Conservation (phyloP, 768 basidiomycete species). For the Boletus pseudo-olivaceus region DNA sequence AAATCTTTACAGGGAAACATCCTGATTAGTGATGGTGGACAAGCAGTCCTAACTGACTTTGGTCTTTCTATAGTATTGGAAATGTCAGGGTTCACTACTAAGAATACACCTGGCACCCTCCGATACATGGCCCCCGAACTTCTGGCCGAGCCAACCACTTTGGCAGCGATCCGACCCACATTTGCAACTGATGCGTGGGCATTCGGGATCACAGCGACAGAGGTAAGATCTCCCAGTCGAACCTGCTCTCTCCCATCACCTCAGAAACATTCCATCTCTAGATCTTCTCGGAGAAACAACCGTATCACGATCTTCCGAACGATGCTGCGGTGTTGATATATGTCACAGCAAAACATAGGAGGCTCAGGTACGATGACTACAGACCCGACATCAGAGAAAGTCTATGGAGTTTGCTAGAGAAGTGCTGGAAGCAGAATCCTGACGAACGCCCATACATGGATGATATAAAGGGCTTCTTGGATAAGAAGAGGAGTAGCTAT, state of each 20-base stretch:
- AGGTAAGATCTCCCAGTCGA: constrained; percentile 20
- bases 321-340: constrained; percentile 20
- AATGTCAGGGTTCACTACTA: constrained; percentile 35
- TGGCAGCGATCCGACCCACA: constrained; percentile 21
- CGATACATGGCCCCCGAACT: constrained; percentile 42
- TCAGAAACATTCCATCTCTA: background rate
- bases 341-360: constrained; percentile 9
- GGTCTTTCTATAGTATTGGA: constrained; percentile 39
- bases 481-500: constrained; percentile 19
- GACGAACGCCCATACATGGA: constrained; percentile 13
- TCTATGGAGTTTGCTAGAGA: constrained; percentile 17
- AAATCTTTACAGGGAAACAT: constrained; percentile 33
- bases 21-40: constrained; percentile 30
- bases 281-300: constrained; percentile 24
- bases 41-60: constrained; percentile 37
- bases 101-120: constrained; percentile 32
- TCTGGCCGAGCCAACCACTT: constrained; percentile 14
- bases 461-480: constrained; percentile 13
- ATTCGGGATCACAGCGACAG: constrained; percentile 34
- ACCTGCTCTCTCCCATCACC: background rate
- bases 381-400: constrained; percentile 14
- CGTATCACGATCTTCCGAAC: constrained; percentile 13
- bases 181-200: constrained; percentile 35
- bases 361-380: constrained; percentile 19
- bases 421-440: constrained; percentile 18